Conservation (phyloP, 306 rosid species). For the Quercus rubra region DNA sequence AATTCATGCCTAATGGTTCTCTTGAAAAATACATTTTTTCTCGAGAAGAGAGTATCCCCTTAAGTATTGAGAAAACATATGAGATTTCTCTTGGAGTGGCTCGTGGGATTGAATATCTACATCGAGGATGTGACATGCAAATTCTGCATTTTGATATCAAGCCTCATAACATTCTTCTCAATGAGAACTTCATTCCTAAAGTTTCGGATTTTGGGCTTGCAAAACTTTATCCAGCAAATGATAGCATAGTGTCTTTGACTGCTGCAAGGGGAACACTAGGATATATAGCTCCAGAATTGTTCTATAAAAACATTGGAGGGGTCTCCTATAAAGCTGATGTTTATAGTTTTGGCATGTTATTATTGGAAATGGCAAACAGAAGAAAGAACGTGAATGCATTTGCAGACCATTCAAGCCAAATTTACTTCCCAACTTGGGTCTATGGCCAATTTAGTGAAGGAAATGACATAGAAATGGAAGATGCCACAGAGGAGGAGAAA, state of each 20-base stretch:
- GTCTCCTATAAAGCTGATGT: constrained; percentile 9
- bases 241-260: neutral
- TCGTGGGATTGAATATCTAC: constrained; percentile 14
- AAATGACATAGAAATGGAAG: neutral
- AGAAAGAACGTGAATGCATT: constrained; percentile 18
- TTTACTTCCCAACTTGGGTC: constrained; percentile 20
- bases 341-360: constrained; percentile 21
- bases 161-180: constrained; percentile 11
- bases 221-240: neutral
- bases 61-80: neutral
- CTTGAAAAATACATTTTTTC: constrained; percentile 21
- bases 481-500: neutral
- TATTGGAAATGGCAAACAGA: constrained; percentile 16
- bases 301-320: constrained; percentile 10
- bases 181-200: constrained; percentile 7
- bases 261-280: constrained; percentile 19
- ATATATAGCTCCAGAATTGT: constrained; percentile 22
- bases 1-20: constrained; percentile 28
- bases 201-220: constrained; percentile 27
- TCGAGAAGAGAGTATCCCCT: neutral
- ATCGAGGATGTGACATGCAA: constrained; percentile 24
- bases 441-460: constrained; percentile 3
- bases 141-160: constrained; percentile 27
- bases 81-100: constrained; percentile 21
- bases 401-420: constrained; percentile 22